Base-by-base conservation (phyloP, 345 rosid genomes). In the Acer saccharum region DNA sequence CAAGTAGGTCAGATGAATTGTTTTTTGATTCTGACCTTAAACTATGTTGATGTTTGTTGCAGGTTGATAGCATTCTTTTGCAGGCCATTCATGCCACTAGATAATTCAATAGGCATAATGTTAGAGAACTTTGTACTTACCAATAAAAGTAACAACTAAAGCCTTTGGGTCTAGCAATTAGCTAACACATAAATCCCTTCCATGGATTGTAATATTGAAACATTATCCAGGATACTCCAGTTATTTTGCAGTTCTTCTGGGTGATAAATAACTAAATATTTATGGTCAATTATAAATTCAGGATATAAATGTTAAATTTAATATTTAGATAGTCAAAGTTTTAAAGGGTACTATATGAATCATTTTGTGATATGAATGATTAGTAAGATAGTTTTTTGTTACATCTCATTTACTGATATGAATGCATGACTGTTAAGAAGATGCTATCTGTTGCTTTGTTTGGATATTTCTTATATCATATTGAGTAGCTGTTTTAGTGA, bases 1-100 rank as follows among this genome's bases (percentile, higher is more conserved):
- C 86, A 86, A 77, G 91, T 80, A 32, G 41, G 64, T 68, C 18
- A 74, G 32, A 27, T 41, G 29, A 65, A 13, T 18, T 8, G 20
- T 9, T 4, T 74, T 39, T 48, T 64, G 9, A 20, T 17, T 74
- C 29, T 67, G 2, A 58, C 43, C 57, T 69, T 52, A 54, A n/a
- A 14, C 12, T 43, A 16, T 50, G 79, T 78, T 58, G 41, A 13
- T 67, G 21, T 57, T 9, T 71, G n/a, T 72, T 67, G 65, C 17
- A 52, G 65, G 23, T 20, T 21, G 13, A 48, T 29, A 17, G 61
- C 32, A 35, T 65, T 32, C 71, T 25, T 46, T 32, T 52, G 57
- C 57, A 13, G 0, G 18, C n/a, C 57, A 52, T 52, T 52, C 54
- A 14, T 14, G 57, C 18, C 16, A 10, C n/a, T 52, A 3, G 50